Evolutionary conservation across 768 basidiomycete species (phyloP), one percentile per base, ranked within the genome.

Genomic region (Mycena venus): DNA sequence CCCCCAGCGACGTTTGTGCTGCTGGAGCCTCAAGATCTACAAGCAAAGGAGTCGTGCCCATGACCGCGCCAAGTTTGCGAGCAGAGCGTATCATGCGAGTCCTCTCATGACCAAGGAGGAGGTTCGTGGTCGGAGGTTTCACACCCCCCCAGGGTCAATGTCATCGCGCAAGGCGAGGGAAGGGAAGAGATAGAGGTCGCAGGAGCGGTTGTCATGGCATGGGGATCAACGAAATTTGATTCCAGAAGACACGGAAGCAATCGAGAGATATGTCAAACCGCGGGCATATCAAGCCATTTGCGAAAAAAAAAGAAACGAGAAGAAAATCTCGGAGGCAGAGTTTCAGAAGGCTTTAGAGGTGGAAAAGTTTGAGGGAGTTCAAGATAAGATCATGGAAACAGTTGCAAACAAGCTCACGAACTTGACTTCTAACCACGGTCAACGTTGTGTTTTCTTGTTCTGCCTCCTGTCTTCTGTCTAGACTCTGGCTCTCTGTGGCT

Each of bases 11-110:
- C 0, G 17, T 36, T n/a, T 34, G 53, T 14, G 31, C n/a, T 5
- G 56, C 5, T 32, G 68, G 32, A 7, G 11, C 36, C 23, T 38
- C 59, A 17, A 42, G 29, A 40, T 76, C 75, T 19, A 62, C n/a
- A 42, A 77, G 27, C 14, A 74, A 21, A 21, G 75, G 75, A 8
- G 72, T 59, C 5, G 75, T 68, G 51, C 75, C 75, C 59, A 70
- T 74, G 6, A 77, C 29, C 3, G 64, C 65, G 4, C 68, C 69
- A 2, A 77, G 56, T 34, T 77, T 77, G 62, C 65, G 63, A 1
- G 34, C 42, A 25, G 68, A 71, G 25, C 53, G 72, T 19, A 71
- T 38, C 27, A 77, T 47, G n/a, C 72, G 68, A 15, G 32, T 56
- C 7, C 75, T 68, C 17, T 77, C 72, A 40, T 67, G 51, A 44